A percentile compares a stretch with the other conserved stretches of the same genome.
Evolutionary conservation across 441 rosid species (phyloP).

Genomic region (Bocquillonia castaneifolia): DNA sequence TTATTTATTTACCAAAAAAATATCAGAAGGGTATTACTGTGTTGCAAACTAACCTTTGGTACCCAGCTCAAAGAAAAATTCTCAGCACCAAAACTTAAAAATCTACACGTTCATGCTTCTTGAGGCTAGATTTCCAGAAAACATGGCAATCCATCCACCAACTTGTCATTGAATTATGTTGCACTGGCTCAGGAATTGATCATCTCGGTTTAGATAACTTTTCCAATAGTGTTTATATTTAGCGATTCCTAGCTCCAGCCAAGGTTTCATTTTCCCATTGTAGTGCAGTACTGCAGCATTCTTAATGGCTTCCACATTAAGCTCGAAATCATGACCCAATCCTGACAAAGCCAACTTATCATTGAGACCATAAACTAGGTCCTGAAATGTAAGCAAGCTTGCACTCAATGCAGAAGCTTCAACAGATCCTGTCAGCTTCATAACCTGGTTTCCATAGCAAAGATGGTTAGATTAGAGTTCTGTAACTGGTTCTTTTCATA

Average conservation of each 20-base stretch:
- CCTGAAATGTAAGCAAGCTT: conserved; percentile 77
- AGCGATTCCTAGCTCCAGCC: conserved; percentile 92
- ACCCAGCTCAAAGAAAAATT: conserved; percentile 25
- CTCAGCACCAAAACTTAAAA: conserved; percentile 26
- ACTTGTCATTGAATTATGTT: conserved; percentile 60
- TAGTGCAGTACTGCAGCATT: conserved; percentile 74
- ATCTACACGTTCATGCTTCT: conserved; percentile 22
- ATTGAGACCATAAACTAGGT: conserved; percentile 56
- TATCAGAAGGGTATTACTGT: conserved; percentile 20
- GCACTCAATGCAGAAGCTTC: conserved; percentile 51
- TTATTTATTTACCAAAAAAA: conserved; percentile 23
- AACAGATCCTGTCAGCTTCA: conserved; percentile 33
- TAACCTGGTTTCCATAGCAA: conserved; percentile 34
- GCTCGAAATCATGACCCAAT: conserved; percentile 61
- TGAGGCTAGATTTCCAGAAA: conserved; percentile 22
- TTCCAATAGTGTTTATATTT: conserved; percentile 74
- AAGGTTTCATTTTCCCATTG: conserved; percentile 94
- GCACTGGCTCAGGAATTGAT: conserved; percentile 65
- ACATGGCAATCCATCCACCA: conserved; percentile 15
- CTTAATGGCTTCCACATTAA: conserved; percentile 37
- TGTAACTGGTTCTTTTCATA: not conserved
- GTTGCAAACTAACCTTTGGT: conserved; percentile 19
- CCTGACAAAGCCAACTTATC: conserved; percentile 62
- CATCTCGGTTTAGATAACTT: conserved; percentile 60
- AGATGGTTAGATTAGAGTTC: not conserved